Base-by-base conservation (phyloP, 441 rosid genomes). In the Hypseocharis bilobata region DNA sequence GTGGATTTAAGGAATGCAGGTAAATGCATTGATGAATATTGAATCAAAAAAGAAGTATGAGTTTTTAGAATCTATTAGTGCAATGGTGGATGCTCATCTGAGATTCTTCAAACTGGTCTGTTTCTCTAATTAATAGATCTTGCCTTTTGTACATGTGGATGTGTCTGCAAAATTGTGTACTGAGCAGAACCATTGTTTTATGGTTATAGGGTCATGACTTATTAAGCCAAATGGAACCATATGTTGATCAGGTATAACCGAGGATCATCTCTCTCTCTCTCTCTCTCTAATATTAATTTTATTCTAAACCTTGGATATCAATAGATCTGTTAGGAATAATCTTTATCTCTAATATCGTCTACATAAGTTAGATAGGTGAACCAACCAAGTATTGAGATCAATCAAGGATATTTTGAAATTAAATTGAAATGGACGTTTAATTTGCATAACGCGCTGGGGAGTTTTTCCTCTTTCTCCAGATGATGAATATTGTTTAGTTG, bases 31-130 rank as follows among this genome's bases (percentile, higher is more conserved):
- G 72, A 84, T 86, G 87, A 84, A 82, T 73, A 67, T 91, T 59
- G 97, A 88, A 85, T 77, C 89, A 5, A 91, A 83, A 80, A 88
- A 91, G 85, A 88, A 91, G 84, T 82, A 83, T 2, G 96, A 91
- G 84, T 91, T 91, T 79, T 69, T 91, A 83, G 96, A 91, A 83
- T 87, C 96, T 62, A 73, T 88, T 65, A 91, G 97, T 82, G 89
- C 94, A 69, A 85, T 88, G 66, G 80, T 86, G 97, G 92, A 88
- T 82, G 91, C 86, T 47, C 94, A 91, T 82, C 84, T 91, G 75
- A 83, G 92, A 87, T 86, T 85, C 72, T 91, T 88, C 73, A 91
- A 88, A 80, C 86, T 84, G 86, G 96, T 88, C 54, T 67, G 79
- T 42, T 36, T 69, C 60, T 73, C 52, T 34, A 62, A 38, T 67